Evolutionary conservation across 208 protist genomes (phyloP).

Genomic region (Leishmania gerbilli): DNA sequence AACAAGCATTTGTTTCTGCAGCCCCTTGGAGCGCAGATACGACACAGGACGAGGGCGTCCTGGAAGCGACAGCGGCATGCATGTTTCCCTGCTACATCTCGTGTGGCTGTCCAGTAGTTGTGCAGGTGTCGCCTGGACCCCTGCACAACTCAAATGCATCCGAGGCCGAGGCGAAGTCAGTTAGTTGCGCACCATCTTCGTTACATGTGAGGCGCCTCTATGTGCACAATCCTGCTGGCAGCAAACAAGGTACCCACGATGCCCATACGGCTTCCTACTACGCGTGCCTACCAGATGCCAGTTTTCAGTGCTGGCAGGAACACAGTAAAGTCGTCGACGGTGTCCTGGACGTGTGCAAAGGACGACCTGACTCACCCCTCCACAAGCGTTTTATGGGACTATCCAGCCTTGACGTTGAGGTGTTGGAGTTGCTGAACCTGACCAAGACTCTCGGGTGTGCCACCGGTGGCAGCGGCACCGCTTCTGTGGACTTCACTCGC

Average conservation of each 20-base stretch:
- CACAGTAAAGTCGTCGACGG: neutral
- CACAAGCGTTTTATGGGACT: slow-evolving; percentile 1
- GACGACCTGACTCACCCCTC: neutral
- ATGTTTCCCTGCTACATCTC: slow-evolving; percentile 27
- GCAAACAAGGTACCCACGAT: neutral
- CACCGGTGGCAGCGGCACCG: neutral
- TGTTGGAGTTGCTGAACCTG: slow-evolving; percentile 20
- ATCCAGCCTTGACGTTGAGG: slow-evolving; percentile 7
- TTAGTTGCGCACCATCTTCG: neutral
- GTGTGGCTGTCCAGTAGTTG: slow-evolving; percentile 14
- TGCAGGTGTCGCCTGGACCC: neutral
- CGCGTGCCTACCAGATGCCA: neutral
- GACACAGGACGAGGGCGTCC: neutral
- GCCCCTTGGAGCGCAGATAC: neutral
- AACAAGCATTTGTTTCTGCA: slow-evolving; percentile 4
- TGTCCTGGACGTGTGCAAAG: neutral
- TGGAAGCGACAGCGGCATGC: neutral
- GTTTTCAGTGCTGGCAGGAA: slow-evolving; percentile 15
- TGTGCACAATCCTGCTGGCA: neutral
- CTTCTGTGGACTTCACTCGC: slow-evolving; percentile 1
- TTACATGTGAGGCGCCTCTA: neutral
- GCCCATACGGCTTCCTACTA: neutral
- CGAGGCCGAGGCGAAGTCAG: neutral
- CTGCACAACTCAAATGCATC: neutral
- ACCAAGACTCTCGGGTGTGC: neutral